These are phyloP conservation scores for Rosellinia necatrix DNA, from an alignment of 2,329 filamentous ascomycete species.

Conservation along the genomic window DNA sequence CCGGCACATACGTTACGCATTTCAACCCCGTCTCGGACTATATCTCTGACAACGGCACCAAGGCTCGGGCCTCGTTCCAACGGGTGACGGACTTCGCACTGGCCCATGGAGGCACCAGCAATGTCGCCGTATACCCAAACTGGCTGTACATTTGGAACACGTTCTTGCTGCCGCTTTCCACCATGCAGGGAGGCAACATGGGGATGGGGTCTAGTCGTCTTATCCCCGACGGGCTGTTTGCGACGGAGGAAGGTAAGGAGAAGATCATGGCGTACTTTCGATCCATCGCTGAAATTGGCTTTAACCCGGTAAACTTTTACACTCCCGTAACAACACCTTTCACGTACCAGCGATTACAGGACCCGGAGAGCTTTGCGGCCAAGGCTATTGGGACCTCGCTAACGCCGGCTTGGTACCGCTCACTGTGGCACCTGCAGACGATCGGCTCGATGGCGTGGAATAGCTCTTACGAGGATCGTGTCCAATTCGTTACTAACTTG, in stretches of 20 bases:
- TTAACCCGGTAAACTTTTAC: conserved; percentile 27
- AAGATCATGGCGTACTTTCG: conserved; percentile 27
- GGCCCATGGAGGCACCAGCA: conserved; percentile 25
- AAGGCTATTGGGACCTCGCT: conserved; percentile 19
- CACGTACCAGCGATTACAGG: conserved; percentile 17
- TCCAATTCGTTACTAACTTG: conserved; percentile 21
- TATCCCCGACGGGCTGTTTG: conserved; percentile 24
- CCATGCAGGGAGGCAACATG: conserved; percentile 20
- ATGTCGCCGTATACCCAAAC: conserved; percentile 23
- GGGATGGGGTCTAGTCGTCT: conserved; percentile 26
- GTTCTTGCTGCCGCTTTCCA: conserved; percentile 20
- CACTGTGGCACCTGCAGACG: conserved; percentile 28
- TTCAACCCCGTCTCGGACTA: conserved; percentile 27
- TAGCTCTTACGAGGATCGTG: conserved; percentile 25
- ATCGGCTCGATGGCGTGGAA: conserved; percentile 26
- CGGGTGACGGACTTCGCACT: conserved; percentile 28
- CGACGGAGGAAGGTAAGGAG: conserved; percentile 22
- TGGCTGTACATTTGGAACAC: conserved; percentile 28
- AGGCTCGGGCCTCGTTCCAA: conserved; percentile 21
- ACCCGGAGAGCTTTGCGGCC: conserved; percentile 1
- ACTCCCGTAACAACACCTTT: conserved; percentile 28
- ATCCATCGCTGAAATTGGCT: conserved; percentile 24
- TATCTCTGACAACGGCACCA: conserved; percentile 24
- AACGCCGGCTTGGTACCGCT: conserved; percentile 29
- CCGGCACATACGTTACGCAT: conserved; percentile 28